Conservation (phyloP, 306 rosid species). For the Cucurbita ficifolia region DNA sequence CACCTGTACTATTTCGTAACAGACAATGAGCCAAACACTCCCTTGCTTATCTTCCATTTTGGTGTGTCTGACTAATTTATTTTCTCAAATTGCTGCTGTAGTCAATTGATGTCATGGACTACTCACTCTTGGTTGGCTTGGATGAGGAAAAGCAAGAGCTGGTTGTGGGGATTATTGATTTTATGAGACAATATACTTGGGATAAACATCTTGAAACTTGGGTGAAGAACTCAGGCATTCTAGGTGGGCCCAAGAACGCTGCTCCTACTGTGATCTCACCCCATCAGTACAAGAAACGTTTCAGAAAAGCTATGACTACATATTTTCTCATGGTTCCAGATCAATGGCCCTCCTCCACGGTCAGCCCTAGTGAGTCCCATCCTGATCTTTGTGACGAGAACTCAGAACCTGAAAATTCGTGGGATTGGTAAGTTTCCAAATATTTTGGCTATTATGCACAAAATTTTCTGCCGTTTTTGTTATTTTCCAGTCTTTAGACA, state of each 20-base stretch:
- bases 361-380: slow-evolving; percentile 41
- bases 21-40: not conserved
- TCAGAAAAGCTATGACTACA: slow-evolving; percentile 92
- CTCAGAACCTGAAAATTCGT: slow-evolving; percentile 22
- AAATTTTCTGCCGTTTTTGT: not conserved
- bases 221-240: slow-evolving; percentile 92
- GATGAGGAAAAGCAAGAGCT: slow-evolving; percentile 86
- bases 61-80: not conserved
- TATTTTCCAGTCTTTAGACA: not conserved
- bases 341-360: slow-evolving; percentile 70
- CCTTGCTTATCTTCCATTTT: not conserved
- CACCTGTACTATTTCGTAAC: not conserved
- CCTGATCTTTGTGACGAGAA: slow-evolving; percentile 55
- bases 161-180: slow-evolving; percentile 92
- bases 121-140: slow-evolving; percentile 84
- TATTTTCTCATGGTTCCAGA: slow-evolving; percentile 97
- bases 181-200: slow-evolving; percentile 98
- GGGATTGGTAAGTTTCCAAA: not conserved
- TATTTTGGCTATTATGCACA: not conserved
- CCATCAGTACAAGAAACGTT: slow-evolving; percentile 82
- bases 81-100: slow-evolving; percentile 22
- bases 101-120: slow-evolving; percentile 94
- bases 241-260: slow-evolving; percentile 86
- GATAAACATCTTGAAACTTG: slow-evolving; percentile 98
- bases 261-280: slow-evolving; percentile 92